phyloP scores from a whole-genome alignment of 495 filamentous ascomycete species.

The Aspergillus carlsbadensis region DNA sequence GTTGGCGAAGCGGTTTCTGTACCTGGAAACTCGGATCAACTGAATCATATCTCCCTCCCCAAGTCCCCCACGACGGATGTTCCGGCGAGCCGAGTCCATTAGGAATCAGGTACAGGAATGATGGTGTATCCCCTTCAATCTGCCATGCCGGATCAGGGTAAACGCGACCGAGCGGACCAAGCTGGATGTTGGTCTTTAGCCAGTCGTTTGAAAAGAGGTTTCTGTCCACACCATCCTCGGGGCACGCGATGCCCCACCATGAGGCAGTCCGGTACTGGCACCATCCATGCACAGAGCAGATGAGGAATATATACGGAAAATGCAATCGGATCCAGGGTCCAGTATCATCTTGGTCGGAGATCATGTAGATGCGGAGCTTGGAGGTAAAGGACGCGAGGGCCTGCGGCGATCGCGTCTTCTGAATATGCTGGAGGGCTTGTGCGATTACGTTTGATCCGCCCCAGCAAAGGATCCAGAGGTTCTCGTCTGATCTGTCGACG shows the following conservation, averaged over 20 bases:
- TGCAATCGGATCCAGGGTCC: slow-evolving; percentile 40
- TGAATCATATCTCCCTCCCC: slow-evolving; percentile 9
- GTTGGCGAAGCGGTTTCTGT: too few species aligned
- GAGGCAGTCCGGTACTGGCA: slow-evolving; percentile 40
- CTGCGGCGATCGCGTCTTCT: slow-evolving; percentile 10
- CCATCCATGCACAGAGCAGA: slow-evolving; percentile 42
- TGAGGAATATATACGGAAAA: slow-evolving; percentile 44
- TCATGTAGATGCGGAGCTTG: slow-evolving; percentile 21
- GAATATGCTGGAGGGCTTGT: slow-evolving; percentile 31
- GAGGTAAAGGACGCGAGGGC: too few species aligned
- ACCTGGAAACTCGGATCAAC: slow-evolving; percentile 31
- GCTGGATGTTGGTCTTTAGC: slow-evolving; percentile 41
- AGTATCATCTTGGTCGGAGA: slow-evolving; percentile 48
- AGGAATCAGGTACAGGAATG: slow-evolving; percentile 43
- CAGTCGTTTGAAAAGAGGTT: slow-evolving; percentile 37
- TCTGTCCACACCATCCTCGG: slow-evolving; percentile 24
- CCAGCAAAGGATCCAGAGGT: slow-evolving; percentile 44
- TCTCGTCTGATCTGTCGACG: slow-evolving; percentile 3
- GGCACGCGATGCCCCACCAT: slow-evolving; percentile 40
- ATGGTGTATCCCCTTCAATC: slow-evolving; percentile 44
- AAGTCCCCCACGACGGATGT: slow-evolving; percentile 36
- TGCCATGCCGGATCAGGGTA: slow-evolving; percentile 44
- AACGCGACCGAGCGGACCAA: slow-evolving; percentile 34
- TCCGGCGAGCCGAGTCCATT: slow-evolving; percentile 42
- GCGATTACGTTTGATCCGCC: slow-evolving; percentile 47